Conservation (phyloP, 768 basidiomycete genomes). For the Pleurotus citrinopileatus region DNA sequence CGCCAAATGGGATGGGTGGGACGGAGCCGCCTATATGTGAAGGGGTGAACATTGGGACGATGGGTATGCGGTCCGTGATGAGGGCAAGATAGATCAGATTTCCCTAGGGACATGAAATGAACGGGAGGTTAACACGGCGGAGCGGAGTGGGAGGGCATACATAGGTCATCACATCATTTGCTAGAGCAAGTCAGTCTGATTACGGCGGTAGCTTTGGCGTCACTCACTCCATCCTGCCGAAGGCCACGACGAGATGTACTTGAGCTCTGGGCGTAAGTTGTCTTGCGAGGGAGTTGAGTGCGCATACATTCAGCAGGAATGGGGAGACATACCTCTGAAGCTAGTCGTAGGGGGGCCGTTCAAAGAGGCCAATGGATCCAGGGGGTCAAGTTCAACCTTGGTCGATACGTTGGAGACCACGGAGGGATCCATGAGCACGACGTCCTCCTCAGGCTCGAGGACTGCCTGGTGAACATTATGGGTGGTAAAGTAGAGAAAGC, state of each 20-base stretch:
- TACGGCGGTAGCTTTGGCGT: slow-evolving; percentile 11
- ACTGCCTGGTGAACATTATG: slow-evolving; percentile 9
- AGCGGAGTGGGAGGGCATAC: slow-evolving; percentile 27
- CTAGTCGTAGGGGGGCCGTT: slow-evolving; percentile 52
- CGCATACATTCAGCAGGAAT: neutral
- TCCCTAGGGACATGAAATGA: slow-evolving; percentile 24
- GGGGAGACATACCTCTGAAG: slow-evolving; percentile 46
- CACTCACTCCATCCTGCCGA: slow-evolving; percentile 76
- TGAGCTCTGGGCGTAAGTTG: slow-evolving; percentile 55
- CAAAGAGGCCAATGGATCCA: slow-evolving; percentile 18
- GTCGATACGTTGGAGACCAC: neutral
- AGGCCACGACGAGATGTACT: slow-evolving; percentile 74
- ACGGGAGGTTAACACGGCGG: neutral
- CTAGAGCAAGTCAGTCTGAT: slow-evolving; percentile 28
- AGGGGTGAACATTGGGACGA: slow-evolving; percentile 57
- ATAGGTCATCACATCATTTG: slow-evolving; percentile 79
- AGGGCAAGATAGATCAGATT: slow-evolving; percentile 60
- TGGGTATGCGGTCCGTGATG: slow-evolving; percentile 57
- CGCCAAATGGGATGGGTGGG: slow-evolving; percentile 52
- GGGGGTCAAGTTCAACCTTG: slow-evolving; percentile 14
- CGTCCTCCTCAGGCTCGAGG: slow-evolving; percentile 7
- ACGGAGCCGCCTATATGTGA: slow-evolving; percentile 50
- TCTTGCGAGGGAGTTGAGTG: slow-evolving; percentile 33
- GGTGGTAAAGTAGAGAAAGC: slow-evolving; percentile 22
- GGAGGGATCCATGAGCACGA: neutral